A percentile compares a stretch with the other conserved stretches of the same genome.
Evolutionary conservation across 768 basidiomycete species (phyloP).

Genomic region (Kwoniella sp.): DNA sequence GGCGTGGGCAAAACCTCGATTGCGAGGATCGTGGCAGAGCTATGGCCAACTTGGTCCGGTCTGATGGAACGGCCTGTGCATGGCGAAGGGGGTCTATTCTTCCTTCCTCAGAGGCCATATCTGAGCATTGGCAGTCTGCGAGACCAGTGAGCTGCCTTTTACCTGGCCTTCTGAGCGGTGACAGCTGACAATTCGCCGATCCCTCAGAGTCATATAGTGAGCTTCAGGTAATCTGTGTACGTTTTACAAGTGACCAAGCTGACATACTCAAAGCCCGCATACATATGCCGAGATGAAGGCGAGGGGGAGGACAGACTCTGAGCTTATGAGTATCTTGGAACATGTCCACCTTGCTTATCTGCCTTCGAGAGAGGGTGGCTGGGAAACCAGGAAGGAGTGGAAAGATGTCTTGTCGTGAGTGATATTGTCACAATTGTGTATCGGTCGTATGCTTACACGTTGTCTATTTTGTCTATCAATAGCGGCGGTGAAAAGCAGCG

Average conservation of each 20-base stretch:
- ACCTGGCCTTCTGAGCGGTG: too few species aligned
- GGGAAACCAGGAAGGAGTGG: conserved; percentile 91
- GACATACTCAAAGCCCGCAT: conserved; percentile 68
- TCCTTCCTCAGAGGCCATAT: conserved; percentile 91
- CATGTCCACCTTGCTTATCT: conserved; percentile 83
- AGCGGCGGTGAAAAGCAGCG: conserved; percentile 97
- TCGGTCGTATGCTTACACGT: not conserved
- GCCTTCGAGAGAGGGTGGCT: conserved; percentile 84
- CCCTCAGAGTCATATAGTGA: conserved; percentile 70
- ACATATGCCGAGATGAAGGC: conserved; percentile 72
- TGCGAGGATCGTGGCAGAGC: conserved; percentile 81
- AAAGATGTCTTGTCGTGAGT: conserved; percentile 71
- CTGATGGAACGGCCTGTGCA: conserved; percentile 61
- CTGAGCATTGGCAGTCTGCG: conserved; percentile 83
- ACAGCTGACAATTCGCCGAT: conserved; percentile 16
- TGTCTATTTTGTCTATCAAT: conserved; percentile 3
- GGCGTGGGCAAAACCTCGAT: conserved; percentile 90
- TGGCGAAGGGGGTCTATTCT: conserved; percentile 64
- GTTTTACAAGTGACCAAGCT: conserved; percentile 15
- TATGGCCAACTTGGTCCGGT: conserved; percentile 69
- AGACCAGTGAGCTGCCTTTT: conserved; percentile 65
- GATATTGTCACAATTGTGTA: not conserved
- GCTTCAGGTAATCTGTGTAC: conserved; percentile 6
- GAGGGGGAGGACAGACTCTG: conserved; percentile 66
- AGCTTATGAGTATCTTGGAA: conserved; percentile 75